phyloP scores from a whole-genome alignment of 345 rosid genomes.

The Corymbia maculata region DNA sequence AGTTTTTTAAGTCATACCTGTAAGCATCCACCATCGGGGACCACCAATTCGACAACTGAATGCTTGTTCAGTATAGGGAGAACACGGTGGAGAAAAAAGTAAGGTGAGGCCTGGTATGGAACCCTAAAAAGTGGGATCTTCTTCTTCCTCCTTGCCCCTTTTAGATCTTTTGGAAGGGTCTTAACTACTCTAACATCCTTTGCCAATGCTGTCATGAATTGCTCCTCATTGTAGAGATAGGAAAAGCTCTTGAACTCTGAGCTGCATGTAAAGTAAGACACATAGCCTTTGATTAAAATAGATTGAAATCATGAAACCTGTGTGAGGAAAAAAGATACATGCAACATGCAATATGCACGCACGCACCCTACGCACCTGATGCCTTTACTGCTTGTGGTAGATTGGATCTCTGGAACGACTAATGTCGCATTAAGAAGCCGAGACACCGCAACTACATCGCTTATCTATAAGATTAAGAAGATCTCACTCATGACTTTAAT shows the following conservation, averaged over 20 bases:
- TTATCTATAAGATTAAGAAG: slow-evolving; percentile 33
- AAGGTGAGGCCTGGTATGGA: slow-evolving; percentile 70
- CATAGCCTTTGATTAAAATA: background rate
- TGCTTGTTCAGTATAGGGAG: slow-evolving; percentile 82
- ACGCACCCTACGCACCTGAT: slow-evolving; percentile 43
- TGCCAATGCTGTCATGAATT: slow-evolving; percentile 62
- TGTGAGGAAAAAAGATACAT: background rate
- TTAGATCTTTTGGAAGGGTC: slow-evolving; percentile 91
- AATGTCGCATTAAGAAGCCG: slow-evolving; percentile 91
- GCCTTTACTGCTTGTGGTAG: slow-evolving; percentile 98
- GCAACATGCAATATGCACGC: background rate
- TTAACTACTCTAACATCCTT: slow-evolving; percentile 72
- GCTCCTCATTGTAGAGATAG: slow-evolving; percentile 83
- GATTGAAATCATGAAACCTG: background rate
- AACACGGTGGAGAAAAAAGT: slow-evolving; percentile 77
- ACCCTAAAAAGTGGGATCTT: slow-evolving; percentile 82
- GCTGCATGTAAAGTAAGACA: slow-evolving; percentile 30
- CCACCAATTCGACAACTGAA: slow-evolving; percentile 82
- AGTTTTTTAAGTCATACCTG: slow-evolving; percentile 33
- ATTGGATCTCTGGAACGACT: slow-evolving; percentile 93
- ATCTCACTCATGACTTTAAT: background rate
- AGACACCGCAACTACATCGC: slow-evolving; percentile 73
- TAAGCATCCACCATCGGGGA: slow-evolving; percentile 89
- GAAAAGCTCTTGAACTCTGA: slow-evolving; percentile 97
- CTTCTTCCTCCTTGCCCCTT: slow-evolving; percentile 80